Evolutionary conservation across 345 rosid genomes (phyloP).

Genomic region (Eucalyptus caleyi): DNA sequence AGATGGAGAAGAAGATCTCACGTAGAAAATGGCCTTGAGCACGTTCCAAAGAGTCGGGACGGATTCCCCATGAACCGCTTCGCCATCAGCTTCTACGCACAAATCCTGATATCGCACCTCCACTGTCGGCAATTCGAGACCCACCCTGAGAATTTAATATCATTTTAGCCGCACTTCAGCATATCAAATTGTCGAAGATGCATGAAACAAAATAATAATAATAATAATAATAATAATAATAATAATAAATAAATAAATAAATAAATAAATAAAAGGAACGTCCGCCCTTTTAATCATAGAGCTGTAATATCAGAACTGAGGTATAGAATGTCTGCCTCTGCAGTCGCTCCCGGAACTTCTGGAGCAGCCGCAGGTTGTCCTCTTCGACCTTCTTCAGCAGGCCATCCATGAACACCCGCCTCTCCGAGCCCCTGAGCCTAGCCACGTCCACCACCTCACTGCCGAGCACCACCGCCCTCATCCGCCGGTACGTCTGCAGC

Average conservation of each 20-base stretch:
- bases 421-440: slow-evolving; percentile 1
- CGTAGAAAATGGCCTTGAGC: slow-evolving; percentile 1
- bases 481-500: neutral
- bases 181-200: neutral
- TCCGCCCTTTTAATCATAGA: neutral
- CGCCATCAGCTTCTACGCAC: slow-evolving; percentile 16
- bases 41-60: slow-evolving; percentile 31
- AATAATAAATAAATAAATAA: too few relatives aligned
- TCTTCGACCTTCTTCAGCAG: slow-evolving; percentile 4
- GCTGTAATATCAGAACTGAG: neutral
- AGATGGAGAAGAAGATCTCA: neutral
- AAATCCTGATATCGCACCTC: slow-evolving; percentile 25
- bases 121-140: slow-evolving; percentile 13
- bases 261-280: neutral
- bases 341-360: slow-evolving; percentile 2
- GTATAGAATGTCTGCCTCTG: neutral
- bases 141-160: neutral
- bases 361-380: slow-evolving; percentile 7
- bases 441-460: neutral
- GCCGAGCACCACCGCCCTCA: neutral
- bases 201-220: neutral
- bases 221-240: too few relatives aligned
- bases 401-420: slow-evolving; percentile 9
- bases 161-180: neutral
- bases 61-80: slow-evolving; percentile 19